These are phyloP conservation scores for Hapsidospora chrysogenum DNA, from an alignment of 495 filamentous ascomycete genomes.

Conservation along the genomic window DNA sequence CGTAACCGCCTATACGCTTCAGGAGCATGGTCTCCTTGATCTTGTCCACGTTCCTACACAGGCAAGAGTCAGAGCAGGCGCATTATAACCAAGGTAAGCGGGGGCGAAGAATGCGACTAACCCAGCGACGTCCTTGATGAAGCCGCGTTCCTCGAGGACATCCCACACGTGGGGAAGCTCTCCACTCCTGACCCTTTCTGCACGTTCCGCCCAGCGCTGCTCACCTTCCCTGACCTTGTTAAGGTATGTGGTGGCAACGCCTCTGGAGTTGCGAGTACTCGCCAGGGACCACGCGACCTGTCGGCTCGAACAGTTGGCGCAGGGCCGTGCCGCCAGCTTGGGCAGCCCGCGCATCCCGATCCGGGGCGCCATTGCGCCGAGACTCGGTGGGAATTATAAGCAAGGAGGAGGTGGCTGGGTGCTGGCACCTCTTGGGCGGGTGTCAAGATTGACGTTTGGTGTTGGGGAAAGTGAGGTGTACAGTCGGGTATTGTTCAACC, in stretches of 20 bases:
- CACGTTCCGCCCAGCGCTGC: slow-evolving; percentile 37
- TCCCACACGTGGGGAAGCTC: slow-evolving; percentile 45
- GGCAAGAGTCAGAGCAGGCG: slow-evolving; percentile 1
- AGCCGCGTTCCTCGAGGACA: slow-evolving; percentile 63
- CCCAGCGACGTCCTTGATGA: slow-evolving; percentile 70
- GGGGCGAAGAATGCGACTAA: slow-evolving; percentile 19
- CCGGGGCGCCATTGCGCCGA: slow-evolving; percentile 1
- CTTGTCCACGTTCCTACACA: slow-evolving; percentile 30
- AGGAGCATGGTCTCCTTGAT: slow-evolving; percentile 52
- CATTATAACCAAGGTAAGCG: not conserved
- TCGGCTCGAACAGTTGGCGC: not conserved
- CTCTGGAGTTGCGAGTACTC: not conserved
- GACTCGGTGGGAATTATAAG: no score
- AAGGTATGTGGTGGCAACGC: slow-evolving; percentile 13
- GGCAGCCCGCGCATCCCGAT: not conserved
- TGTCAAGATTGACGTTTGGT: no score
- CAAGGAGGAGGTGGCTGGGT: no score
- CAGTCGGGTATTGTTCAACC: no score
- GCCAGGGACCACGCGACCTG: not conserved
- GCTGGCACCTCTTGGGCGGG: no score
- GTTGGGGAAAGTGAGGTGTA: no score
- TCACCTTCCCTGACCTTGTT: slow-evolving; percentile 36
- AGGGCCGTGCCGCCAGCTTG: not conserved
- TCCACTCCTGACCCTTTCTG: slow-evolving; percentile 41
- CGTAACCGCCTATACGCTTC: slow-evolving; percentile 64